phyloP scores from a whole-genome alignment of 1,139 yeast species.

The Taphrina populina region DNA sequence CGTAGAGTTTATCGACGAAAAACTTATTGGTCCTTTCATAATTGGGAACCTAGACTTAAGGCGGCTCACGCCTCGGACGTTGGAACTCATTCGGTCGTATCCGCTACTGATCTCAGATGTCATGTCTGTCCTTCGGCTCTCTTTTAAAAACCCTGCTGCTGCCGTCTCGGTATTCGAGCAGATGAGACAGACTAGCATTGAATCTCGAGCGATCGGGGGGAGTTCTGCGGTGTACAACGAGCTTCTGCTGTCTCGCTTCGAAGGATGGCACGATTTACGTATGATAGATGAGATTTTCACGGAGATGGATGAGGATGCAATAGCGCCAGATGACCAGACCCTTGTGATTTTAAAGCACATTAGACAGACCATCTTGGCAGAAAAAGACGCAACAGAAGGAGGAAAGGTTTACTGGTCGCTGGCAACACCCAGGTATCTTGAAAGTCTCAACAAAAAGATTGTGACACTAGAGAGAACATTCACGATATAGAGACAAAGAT shows the following conservation, averaged over 20 bases:
- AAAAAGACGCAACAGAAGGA: background rate
- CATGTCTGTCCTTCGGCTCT: slow-evolving; percentile 41
- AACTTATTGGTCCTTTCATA: slow-evolving; percentile 36
- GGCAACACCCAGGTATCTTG: background rate
- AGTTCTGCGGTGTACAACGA: slow-evolving; percentile 49
- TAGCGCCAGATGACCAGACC: slow-evolving; percentile 46
- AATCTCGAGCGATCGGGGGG: slow-evolving; percentile 48
- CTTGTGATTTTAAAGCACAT: slow-evolving; percentile 43
- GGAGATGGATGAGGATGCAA: slow-evolving; percentile 48
- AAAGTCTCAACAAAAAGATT: background rate
- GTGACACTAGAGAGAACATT: background rate
- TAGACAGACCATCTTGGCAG: slow-evolving; percentile 38
- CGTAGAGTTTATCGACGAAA: slow-evolving; percentile 35
- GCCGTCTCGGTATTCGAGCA: slow-evolving; percentile 49
- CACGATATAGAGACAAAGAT: background rate
- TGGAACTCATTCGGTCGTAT: slow-evolving; percentile 37
- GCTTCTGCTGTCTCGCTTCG: slow-evolving; percentile 48
- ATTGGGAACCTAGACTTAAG: slow-evolving; percentile 34
- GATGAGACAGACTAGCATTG: slow-evolving; percentile 46
- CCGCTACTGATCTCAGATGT: slow-evolving; percentile 40
- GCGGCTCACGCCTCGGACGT: slow-evolving; percentile 35
- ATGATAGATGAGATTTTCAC: slow-evolving; percentile 46
- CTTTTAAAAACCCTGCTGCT: slow-evolving; percentile 46
- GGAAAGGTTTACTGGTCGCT: slow-evolving; percentile 5
- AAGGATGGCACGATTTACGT: slow-evolving; percentile 47